Conservation (phyloP, 305 asterid genomes). For the Euphrasia arctica region DNA sequence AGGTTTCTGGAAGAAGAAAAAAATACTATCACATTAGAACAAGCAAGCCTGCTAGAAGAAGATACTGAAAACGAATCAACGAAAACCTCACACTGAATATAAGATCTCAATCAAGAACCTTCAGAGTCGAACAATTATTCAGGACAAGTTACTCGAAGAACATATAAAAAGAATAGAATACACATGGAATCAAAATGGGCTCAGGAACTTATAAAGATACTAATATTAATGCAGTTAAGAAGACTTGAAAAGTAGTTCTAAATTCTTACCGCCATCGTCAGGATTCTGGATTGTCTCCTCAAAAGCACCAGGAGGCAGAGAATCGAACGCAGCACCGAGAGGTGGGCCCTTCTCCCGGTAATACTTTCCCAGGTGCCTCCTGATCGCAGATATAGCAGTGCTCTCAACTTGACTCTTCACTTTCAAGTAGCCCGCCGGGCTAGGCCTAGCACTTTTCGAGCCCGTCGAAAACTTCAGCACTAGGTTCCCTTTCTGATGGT, state of each 20-base stretch:
- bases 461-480: conserved; percentile 36
- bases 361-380: conserved; percentile 66
- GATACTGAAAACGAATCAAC: too few relatives aligned
- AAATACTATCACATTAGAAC: conserved; percentile 19
- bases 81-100: conserved; percentile 7
- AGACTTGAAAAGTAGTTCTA: conserved; percentile 2
- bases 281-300: conserved; percentile 40
- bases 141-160: not conserved
- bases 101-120: not conserved
- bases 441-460: conserved; percentile 44
- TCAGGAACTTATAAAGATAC: not conserved
- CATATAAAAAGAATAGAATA: not conserved
- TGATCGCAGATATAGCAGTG: conserved; percentile 63
- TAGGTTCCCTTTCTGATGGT: conserved; percentile 39
- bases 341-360: conserved; percentile 70
- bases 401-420: conserved; percentile 68
- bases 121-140: too few relatives aligned
- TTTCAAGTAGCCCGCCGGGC: conserved; percentile 90
- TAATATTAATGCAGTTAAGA: not conserved
- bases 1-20: conserved; percentile 30
- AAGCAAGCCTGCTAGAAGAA: conserved; percentile 7
- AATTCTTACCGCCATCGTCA: conserved; percentile 38
- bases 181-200: not conserved
- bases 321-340: conserved; percentile 67
- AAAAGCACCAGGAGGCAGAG: conserved; percentile 68